Evolutionary conservation across 495 filamentous ascomycete species (phyloP), one percentile per base, ranked within the genome.

Genomic region (Elasticomyces elasticus): DNA sequence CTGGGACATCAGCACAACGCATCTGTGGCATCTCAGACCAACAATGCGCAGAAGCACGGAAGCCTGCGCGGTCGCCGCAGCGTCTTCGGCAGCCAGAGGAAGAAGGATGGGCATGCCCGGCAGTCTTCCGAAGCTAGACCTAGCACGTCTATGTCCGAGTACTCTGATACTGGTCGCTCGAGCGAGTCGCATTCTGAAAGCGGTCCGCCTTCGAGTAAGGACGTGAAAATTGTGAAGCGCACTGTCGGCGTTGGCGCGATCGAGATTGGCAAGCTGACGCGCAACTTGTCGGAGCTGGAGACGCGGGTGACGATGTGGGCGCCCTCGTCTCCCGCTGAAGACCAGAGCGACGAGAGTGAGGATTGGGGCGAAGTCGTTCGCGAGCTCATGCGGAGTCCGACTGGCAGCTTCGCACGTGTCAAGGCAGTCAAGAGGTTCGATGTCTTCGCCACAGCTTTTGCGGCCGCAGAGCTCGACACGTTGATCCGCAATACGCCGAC

Each of bases 401-500:
- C 76, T 43, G 82, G 83, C 6, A 79, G 81, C 26, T 94, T 87
- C 66, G 79, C 83, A 51, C 85, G 83, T 59, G 84, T 83, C 41
- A 72, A 75, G 30, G 71, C 76, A 33, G 79, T 87, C 13, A 86
- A 89, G 53, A 77, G 84, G 17, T 64, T 96, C 9, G 82, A 86
- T 59, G 71, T 97, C 2, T 81, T 85, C 54, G 70, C 94, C 10
- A 82, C 83, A 55, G 74, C 87, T 5, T 95, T 95, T 65, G 74
- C 77, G 23, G 72, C 78, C 52, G 74, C 82, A 5, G 89, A 96
- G 60, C 79, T 87, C 0, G 89, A 89, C 59, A 73, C 69, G 1
- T 77, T 99, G 26, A 82, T 97, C 54, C 83, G 83, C 55, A 79
- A 82, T 42, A 96, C 90, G 13, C 94, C 91, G 9, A 97, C 92